Conservation (phyloP, 805 yeast genomes). For the Candida xiaguanensis region DNA sequence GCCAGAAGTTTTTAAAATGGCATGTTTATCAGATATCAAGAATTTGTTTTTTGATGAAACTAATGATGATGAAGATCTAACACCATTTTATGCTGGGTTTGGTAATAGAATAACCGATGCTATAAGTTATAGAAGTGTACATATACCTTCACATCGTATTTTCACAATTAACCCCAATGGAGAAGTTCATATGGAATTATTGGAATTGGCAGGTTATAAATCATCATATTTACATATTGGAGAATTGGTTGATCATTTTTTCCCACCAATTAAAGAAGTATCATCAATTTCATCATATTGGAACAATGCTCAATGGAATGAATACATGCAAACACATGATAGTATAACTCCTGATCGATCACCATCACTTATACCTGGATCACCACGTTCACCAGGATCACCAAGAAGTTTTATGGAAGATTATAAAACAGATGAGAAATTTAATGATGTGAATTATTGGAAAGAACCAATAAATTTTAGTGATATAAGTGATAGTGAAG, state of each 20-base stretch:
- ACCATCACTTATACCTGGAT: conserved; percentile 8
- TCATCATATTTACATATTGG: conserved; percentile 86
- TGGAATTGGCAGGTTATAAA: conserved; percentile 89
- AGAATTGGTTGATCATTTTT: conserved; percentile 93
- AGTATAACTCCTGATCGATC: conserved; percentile 1
- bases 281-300: conserved; percentile 28
- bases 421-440: conserved; percentile 50
- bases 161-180: conserved; percentile 96
- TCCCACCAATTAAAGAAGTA: conserved; percentile 65
- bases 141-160: conserved; percentile 89
- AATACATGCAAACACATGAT: conserved; percentile 21
- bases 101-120: conserved; percentile 98
- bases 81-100: conserved; percentile 96
- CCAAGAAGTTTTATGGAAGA: conserved; percentile 33
- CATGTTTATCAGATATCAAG: conserved; percentile 84
- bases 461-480: conserved; percentile 71
- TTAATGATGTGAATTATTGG: conserved; percentile 90
- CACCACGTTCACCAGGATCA: conserved; percentile 22
- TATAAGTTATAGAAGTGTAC: conserved; percentile 86
- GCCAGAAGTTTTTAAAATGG: conserved; percentile 98
- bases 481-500: conserved; percentile 51
- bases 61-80: conserved; percentile 28
- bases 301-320: conserved; percentile 33
- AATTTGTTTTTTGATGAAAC: conserved; percentile 46
- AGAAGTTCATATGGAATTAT: conserved; percentile 93